A percentile compares a stretch with the other conserved stretches of the same genome.
Conservation (phyloP, 768 basidiomycete species). For the Butyriboletus loyo region DNA sequence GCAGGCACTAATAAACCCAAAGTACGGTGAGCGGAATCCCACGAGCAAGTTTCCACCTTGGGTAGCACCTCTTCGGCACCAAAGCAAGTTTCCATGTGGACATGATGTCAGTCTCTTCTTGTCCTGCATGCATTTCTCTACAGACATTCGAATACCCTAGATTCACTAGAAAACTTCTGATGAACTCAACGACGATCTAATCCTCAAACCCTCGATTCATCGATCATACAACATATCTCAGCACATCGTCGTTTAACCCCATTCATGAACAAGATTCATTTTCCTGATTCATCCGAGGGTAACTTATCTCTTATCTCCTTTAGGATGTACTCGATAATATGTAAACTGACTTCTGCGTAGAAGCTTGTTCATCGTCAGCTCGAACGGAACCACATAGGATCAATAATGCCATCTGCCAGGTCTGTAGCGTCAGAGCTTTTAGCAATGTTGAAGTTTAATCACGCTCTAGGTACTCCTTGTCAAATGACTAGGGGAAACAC, state of each 20-base stretch:
- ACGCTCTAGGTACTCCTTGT: not conserved
- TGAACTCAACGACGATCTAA: not conserved
- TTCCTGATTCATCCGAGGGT: not conserved
- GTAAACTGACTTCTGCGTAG: not conserved
- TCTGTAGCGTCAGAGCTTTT: not conserved
- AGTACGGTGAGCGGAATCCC: not conserved
- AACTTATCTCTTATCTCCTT: no score
- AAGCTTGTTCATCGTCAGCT: no score
- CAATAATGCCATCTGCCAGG: not conserved
- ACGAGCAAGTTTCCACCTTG: not conserved
- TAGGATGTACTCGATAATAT: not conserved
- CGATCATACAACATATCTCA: not conserved
- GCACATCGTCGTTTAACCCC: not conserved
- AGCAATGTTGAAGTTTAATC: not conserved
- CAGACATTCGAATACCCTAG: no score
- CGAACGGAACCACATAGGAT: not conserved
- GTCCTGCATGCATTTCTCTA: not conserved
- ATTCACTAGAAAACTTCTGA: not conserved
- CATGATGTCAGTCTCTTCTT: no score
- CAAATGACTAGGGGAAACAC: not conserved
- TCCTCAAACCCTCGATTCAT: not conserved
- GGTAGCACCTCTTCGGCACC: not conserved
- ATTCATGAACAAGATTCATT: no score
- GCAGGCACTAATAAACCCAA: not conserved
- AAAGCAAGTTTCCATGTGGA: not conserved